Base-by-base conservation (phyloP, 257 asterid species). In the Nicotiana tomentosiformis region DNA sequence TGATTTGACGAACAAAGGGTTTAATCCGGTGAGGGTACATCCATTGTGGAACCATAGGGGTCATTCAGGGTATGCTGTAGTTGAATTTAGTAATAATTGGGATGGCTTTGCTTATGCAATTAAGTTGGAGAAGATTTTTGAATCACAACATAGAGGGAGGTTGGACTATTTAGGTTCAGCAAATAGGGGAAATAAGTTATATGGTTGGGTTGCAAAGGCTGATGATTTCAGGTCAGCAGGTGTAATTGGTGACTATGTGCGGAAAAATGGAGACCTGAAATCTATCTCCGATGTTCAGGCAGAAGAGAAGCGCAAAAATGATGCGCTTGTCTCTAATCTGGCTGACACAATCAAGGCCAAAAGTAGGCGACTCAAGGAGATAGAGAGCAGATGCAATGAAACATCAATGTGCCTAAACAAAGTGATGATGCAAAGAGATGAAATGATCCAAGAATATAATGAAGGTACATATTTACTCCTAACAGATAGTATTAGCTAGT, bases 221-320 rank as follows among this genome's bases (percentile, higher is more conserved):
- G 96, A 89, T 80, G 97, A 94, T 55, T 93, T 87, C 77, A 62
- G 86, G 16, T 82, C 89, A 11, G 43, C 79, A 23, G 89, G 86
- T 30, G 64, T 83, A 2, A 55, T 92, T 20, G 97, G 97, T 2
- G 91, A 87, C 49, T 83, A 84, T 85, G 91, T 94, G 46, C 85
- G 26, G 81, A 93, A 86, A 89, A 89, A 84, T 57, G 98, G 93
- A 33, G 94, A 93, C 77, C 80, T 95, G 83, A 95, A 90, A 90
- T 88, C 92, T 26, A 56, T 92, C 15, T 82, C 85, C 2, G 93
- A 84, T 51, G 57, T 95, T 85, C 90, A 91, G 81, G 84, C 81
- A 10, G 90, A 85, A 30, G 93, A 88, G 70, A 87, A 81, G 88
- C 90, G 91, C 74, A 90, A 89, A 80, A 80, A 69, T 58, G 84